These are phyloP conservation scores for Aureobasidium sp. DNA, from an alignment of 2,329 filamentous ascomycete species.

Conservation along the genomic window DNA sequence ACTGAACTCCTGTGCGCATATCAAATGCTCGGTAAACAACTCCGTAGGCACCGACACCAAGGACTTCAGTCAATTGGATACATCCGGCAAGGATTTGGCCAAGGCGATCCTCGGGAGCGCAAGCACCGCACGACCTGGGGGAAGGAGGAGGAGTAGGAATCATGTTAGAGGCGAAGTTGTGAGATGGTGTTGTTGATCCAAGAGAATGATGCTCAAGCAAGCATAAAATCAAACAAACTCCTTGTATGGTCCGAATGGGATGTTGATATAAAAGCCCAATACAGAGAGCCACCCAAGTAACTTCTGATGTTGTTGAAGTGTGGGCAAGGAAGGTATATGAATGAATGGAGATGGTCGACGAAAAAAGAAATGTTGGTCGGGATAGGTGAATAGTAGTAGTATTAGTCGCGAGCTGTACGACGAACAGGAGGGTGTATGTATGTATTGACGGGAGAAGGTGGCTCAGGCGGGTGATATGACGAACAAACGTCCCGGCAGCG, in stretches of 20 bases:
- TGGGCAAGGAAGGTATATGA: slow-evolving; percentile 12
- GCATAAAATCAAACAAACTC: slow-evolving; percentile 12
- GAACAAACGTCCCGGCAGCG: slow-evolving; percentile 12
- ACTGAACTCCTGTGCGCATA: slow-evolving; percentile 69
- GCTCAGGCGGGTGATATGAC: slow-evolving; percentile 14
- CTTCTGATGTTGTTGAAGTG: not conserved
- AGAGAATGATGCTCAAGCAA: slow-evolving; percentile 7
- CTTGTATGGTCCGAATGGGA: not conserved
- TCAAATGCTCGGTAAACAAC: slow-evolving; percentile 89
- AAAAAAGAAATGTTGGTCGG: slow-evolving; percentile 1
- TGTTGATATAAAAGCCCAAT: slow-evolving; percentile 6
- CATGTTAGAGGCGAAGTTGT: slow-evolving; percentile 42
- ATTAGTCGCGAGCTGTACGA: not conserved
- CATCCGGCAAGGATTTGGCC: slow-evolving; percentile 75
- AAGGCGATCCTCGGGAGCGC: slow-evolving; percentile 70
- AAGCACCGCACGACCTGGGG: slow-evolving; percentile 30
- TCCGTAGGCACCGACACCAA: slow-evolving; percentile 92
- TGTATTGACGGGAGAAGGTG: slow-evolving; percentile 12
- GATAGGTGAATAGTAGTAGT: slow-evolving; percentile 1
- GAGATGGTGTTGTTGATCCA: not conserved
- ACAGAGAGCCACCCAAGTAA: not conserved
- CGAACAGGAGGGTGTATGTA: slow-evolving; percentile 14
- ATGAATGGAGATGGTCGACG: slow-evolving; percentile 2
- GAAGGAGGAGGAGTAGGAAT: slow-evolving; percentile 44
- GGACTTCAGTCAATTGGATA: slow-evolving; percentile 73